These are phyloP conservation scores for Ceratocystis colombiana DNA, from an alignment of 2,329 filamentous ascomycete species.

Conservation along the genomic window DNA sequence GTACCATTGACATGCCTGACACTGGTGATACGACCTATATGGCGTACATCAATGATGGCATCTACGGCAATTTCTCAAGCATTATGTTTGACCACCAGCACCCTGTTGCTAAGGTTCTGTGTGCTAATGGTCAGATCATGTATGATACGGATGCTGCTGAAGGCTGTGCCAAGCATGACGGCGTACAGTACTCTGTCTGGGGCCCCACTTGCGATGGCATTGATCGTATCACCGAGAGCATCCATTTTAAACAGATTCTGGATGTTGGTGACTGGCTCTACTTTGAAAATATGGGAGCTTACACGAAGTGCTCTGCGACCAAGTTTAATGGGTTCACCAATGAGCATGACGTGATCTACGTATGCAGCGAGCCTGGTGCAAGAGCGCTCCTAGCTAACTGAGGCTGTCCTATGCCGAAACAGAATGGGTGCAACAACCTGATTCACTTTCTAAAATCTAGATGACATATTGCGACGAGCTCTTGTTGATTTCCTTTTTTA, in stretches of 20 bases:
- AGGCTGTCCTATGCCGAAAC: neutral
- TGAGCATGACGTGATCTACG: conserved; percentile 83
- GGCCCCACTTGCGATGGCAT: conserved; percentile 97
- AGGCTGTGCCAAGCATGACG: conserved; percentile 33
- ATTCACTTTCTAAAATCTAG: neutral
- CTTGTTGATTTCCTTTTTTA: conserved; percentile 18
- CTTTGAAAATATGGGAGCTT: conserved; percentile 97
- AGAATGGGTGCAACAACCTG: neutral
- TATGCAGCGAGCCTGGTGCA: conserved; percentile 86
- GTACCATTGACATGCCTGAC: conserved; percentile 66
- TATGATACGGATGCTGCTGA: conserved; percentile 48
- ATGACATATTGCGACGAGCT: conserved; percentile 8
- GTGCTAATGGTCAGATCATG: conserved; percentile 46
- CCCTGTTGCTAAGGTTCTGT: conserved; percentile 72
- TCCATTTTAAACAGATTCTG: conserved; percentile 63
- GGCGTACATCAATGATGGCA: conserved; percentile 94
- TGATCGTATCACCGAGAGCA: conserved; percentile 79
- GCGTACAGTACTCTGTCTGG: conserved; percentile 89
- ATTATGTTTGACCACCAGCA: conserved; percentile 99
- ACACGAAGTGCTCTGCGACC: conserved; percentile 95
- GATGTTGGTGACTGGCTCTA: conserved; percentile 97
- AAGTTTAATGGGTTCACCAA: conserved; percentile 96
- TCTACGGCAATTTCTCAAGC: conserved; percentile 97
- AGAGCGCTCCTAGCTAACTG: conserved; percentile 44
- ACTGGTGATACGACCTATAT: conserved; percentile 69